These are phyloP conservation scores for Nepenthes gracilis DNA, from an alignment of 148 eudicot genomes.

Conservation along the genomic window DNA sequence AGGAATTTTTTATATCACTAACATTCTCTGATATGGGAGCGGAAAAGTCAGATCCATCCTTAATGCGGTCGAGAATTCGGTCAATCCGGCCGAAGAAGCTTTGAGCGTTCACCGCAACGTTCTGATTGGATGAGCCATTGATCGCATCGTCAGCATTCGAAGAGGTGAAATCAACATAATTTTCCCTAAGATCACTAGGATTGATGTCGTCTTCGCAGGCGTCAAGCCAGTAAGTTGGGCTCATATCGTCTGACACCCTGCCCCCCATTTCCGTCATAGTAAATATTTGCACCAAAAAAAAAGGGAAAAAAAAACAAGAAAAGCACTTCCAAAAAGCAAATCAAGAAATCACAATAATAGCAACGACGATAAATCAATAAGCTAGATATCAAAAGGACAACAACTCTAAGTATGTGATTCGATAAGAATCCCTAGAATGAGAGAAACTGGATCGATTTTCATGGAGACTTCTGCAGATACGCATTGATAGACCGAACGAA, in stretches of 20 bases:
- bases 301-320: background rate
- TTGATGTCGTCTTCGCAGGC: conserved; percentile 73
- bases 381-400: background rate
- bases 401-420: background rate
- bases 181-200: conserved; percentile 29
- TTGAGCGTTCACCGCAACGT: conserved; percentile 22
- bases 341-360: background rate
- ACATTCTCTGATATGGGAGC: conserved; percentile 3
- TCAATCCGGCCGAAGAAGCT: conserved; percentile 64
- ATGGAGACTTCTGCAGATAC: conserved; percentile 12
- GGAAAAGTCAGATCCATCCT: conserved; percentile 35
- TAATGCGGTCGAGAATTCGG: conserved; percentile 55
- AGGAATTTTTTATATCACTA: conserved; percentile 7
- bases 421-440: conserved; percentile 2
- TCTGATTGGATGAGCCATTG: conserved; percentile 8
- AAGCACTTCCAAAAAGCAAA: background rate
- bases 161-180: conserved; percentile 6
- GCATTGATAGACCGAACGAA: conserved; percentile 90
- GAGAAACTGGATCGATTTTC: background rate
- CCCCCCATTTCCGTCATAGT: conserved; percentile 10
- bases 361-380: background rate
- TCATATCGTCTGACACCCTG: conserved; percentile 17
- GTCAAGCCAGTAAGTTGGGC: conserved; percentile 74
- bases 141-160: conserved; percentile 10
- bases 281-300: background rate